phyloP scores from a whole-genome alignment of 2,329 filamentous ascomycete genomes.

The Cladosporium sphaerospermum region DNA sequence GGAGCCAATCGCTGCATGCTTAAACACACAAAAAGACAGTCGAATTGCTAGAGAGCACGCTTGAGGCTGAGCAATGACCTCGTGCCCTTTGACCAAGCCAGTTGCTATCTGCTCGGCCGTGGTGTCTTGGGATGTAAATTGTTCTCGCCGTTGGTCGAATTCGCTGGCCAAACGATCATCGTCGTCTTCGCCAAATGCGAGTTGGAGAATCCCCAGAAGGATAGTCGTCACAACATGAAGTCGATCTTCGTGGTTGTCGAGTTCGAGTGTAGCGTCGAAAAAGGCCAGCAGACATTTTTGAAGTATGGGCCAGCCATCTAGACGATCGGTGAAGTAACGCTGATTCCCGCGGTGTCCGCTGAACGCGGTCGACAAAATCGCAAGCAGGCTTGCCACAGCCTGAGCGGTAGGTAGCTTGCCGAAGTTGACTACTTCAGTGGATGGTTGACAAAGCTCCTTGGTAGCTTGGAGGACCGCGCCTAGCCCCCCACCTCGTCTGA shows the following conservation, averaged over 20 bases:
- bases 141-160: background rate
- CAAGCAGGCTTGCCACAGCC: constrained; percentile 15
- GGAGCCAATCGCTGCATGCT: background rate
- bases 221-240: background rate
- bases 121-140: background rate
- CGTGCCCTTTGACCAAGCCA: background rate
- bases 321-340: constrained; percentile 72
- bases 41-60: constrained; percentile 6
- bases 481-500: constrained; percentile 25
- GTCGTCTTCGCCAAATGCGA: constrained; percentile 6
- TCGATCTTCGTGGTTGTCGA: background rate
- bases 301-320: constrained; percentile 59
- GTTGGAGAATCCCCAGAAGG: background rate
- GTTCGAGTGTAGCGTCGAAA: background rate
- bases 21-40: constrained; percentile 6
- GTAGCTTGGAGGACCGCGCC: background rate
- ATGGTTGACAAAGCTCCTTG: constrained; percentile 12
- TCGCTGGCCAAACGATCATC: background rate
- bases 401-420: background rate
- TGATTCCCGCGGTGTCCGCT: constrained; percentile 77
- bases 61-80: constrained; percentile 8
- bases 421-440: background rate
- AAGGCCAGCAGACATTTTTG: background rate
- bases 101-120: background rate
- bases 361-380: constrained; percentile 66